phyloP scores from a whole-genome alignment of 306 rosid genomes.

The Pterocarpus santalinus region DNA sequence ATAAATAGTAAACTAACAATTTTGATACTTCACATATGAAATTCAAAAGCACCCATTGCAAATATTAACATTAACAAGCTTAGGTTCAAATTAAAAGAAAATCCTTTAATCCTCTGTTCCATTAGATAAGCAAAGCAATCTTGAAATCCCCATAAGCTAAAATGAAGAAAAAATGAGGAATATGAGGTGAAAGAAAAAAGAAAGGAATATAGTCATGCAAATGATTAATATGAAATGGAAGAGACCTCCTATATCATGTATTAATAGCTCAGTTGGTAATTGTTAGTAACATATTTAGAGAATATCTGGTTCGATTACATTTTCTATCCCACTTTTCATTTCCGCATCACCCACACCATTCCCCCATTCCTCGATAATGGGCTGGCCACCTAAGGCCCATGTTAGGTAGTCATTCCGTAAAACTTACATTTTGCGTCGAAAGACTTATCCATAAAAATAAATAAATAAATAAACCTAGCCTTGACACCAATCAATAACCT shows the following conservation, averaged over 20 bases:
- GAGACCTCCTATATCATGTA: not conserved
- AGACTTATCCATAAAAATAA: too few species aligned
- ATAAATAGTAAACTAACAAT: not conserved
- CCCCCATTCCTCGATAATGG: not conserved
- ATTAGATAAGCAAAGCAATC: not conserved
- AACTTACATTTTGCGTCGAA: too few species aligned
- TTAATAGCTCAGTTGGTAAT: not conserved
- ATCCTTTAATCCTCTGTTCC: not conserved
- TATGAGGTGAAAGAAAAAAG: not conserved
- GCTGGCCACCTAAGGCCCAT: not conserved
- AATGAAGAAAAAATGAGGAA: not conserved
- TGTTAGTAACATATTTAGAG: not conserved
- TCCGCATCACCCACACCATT: not conserved
- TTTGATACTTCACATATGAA: not conserved
- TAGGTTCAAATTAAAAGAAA: too few species aligned
- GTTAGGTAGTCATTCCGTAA: too few species aligned
- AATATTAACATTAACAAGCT: too few species aligned
- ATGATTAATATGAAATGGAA: not conserved
- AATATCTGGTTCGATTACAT: not conserved
- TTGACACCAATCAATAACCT: slow-evolving; percentile 6
- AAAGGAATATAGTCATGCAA: not conserved
- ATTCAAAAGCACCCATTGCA: not conserved
- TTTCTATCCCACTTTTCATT: not conserved
- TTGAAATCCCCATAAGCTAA: not conserved
- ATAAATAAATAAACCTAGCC: not conserved